Percentiles rank a stretch among this genome's conserved stretches.
phyloP scores from a whole-genome alignment of 305 asterid species.

The Solanum hybrid region DNA sequence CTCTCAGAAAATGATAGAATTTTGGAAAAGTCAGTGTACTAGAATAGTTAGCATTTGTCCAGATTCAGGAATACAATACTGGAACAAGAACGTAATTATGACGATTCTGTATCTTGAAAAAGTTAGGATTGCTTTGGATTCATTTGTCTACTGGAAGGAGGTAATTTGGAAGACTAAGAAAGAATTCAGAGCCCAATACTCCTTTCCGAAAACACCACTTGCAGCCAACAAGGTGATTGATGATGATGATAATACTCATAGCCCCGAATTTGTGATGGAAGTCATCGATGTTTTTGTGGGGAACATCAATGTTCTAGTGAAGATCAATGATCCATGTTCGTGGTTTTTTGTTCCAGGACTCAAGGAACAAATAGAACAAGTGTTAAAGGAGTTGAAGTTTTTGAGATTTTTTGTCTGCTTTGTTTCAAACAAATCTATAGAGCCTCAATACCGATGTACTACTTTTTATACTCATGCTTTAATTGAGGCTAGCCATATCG shows the following conservation, averaged over 20 bases:
- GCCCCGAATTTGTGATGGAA: neutral
- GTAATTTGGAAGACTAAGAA: neutral
- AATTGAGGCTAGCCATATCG: neutral
- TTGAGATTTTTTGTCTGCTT: too few species aligned
- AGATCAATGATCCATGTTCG: neutral
- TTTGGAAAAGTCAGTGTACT: too few species aligned
- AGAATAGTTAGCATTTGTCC: too few species aligned
- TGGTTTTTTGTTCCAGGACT: neutral
- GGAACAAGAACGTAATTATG: too few species aligned
- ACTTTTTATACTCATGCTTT: neutral
- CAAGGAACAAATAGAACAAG: neutral
- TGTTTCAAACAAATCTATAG: too few species aligned
- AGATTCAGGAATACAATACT: too few species aligned
- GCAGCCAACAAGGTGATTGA: too few species aligned
- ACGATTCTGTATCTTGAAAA: too few species aligned
- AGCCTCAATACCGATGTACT: neutral
- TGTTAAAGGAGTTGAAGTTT: too few species aligned
- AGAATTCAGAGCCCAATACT: neutral
- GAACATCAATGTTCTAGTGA: neutral
- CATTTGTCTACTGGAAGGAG: neutral
- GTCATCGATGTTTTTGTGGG: neutral
- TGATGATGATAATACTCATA: too few species aligned
- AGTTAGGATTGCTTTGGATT: too few species aligned
- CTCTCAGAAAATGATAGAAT: too few species aligned
- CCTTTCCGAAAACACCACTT: neutral